phyloP scores from a whole-genome alignment of 2,329 filamentous ascomycete species.

The Stachybotrys elegans region DNA sequence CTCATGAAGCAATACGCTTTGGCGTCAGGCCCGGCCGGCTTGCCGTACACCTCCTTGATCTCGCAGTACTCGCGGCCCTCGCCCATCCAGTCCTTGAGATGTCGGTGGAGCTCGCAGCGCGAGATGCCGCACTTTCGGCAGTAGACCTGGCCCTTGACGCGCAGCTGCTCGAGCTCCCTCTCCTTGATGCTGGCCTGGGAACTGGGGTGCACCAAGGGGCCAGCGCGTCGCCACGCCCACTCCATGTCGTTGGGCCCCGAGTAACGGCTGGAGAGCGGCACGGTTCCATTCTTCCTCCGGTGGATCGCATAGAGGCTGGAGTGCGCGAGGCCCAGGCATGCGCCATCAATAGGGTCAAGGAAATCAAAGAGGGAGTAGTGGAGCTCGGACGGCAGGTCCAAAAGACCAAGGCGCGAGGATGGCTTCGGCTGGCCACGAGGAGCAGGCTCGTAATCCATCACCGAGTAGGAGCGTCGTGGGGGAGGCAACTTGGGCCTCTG shows the following conservation, averaged over 20 bases:
- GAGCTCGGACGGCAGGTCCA: slow-evolving; percentile 53
- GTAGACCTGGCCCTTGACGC: slow-evolving; percentile 54
- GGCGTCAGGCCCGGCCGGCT: slow-evolving; percentile 38
- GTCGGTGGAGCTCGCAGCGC: slow-evolving; percentile 59
- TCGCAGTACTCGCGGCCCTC: slow-evolving; percentile 53
- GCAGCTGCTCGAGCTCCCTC: slow-evolving; percentile 37
- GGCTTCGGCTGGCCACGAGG: slow-evolving; percentile 41
- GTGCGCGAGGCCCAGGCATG: slow-evolving; percentile 55
- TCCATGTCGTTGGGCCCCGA: slow-evolving; percentile 58
- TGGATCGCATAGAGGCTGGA: slow-evolving; percentile 55
- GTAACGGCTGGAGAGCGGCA: slow-evolving; percentile 53
- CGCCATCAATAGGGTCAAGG: slow-evolving; percentile 60
- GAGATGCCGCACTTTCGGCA: slow-evolving; percentile 58
- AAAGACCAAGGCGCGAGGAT: slow-evolving; percentile 39
- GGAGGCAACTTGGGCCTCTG: slow-evolving; percentile 33
- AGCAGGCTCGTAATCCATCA: slow-evolving; percentile 52
- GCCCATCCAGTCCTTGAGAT: slow-evolving; percentile 57
- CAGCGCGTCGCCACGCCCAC: slow-evolving; percentile 57
- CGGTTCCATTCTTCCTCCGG: slow-evolving; percentile 47
- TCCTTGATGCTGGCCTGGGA: slow-evolving; percentile 11
- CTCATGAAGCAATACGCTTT: slow-evolving; percentile 53
- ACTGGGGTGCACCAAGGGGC: slow-evolving; percentile 31
- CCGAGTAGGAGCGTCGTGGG: slow-evolving; percentile 53
- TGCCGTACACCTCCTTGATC: slow-evolving; percentile 53
- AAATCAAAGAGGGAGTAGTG: slow-evolving; percentile 57